Evolutionary conservation across 306 rosid genomes (phyloP).

Genomic region (Malus fusca): DNA sequence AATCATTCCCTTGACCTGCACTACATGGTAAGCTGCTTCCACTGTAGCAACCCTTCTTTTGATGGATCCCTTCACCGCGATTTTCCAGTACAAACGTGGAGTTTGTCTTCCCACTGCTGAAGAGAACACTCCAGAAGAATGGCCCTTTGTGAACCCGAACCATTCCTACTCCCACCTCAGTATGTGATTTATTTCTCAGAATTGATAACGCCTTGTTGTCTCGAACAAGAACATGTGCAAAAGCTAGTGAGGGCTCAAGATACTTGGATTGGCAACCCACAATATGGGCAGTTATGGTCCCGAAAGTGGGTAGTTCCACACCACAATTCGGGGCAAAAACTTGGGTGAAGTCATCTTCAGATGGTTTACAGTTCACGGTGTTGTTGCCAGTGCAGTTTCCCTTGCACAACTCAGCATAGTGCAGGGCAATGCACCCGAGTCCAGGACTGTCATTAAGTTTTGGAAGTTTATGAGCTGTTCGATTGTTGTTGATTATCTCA

Average conservation of each 20-base stretch:
- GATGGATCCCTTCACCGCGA: constrained; percentile 67
- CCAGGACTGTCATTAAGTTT: constrained; percentile 66
- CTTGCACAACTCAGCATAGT: constrained; percentile 66
- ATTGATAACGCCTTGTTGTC: constrained; percentile 44
- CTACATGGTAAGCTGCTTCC: constrained; percentile 72
- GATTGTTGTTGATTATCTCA: constrained; percentile 62
- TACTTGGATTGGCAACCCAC: constrained; percentile 64
- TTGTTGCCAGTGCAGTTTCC: constrained; percentile 59
- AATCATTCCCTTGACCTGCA: constrained; percentile 25
- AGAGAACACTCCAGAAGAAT: constrained; percentile 77
- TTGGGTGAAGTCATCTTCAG: constrained; percentile 81
- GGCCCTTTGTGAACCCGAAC: constrained; percentile 63
- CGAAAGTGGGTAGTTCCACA: constrained; percentile 82
- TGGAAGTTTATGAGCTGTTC: constrained; percentile 59
- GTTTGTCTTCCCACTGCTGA: constrained; percentile 61
- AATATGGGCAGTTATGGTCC: constrained; percentile 58
- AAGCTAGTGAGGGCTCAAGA: constrained; percentile 62
- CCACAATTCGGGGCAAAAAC: constrained; percentile 90
- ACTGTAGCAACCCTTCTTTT: constrained; percentile 77
- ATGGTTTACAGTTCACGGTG: constrained; percentile 59
- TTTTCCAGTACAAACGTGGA: constrained; percentile 77
- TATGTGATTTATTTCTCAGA: constrained; percentile 63
- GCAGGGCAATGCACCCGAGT: constrained; percentile 93
- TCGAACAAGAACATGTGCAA: constrained; percentile 38
- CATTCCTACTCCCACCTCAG: constrained; percentile 75